phyloP scores from a whole-genome alignment of 2,329 filamentous ascomycete species.

The Penicillium nordicum region DNA sequence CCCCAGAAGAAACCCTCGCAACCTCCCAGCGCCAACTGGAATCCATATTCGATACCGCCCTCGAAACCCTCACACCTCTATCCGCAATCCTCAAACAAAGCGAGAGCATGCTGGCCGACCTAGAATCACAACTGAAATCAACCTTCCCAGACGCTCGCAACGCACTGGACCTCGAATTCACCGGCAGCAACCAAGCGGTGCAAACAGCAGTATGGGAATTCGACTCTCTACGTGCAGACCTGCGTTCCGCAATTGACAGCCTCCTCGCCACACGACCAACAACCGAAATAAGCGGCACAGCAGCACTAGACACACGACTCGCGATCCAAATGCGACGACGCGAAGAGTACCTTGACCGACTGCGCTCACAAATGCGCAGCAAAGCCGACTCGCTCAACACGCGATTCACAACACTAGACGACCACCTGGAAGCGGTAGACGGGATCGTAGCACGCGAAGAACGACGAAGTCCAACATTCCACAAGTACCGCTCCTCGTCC shows the following conservation, averaged over 20 bases:
- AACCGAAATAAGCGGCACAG: conserved; percentile 8
- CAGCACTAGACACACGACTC: conserved; percentile 28
- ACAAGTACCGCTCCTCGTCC: background rate
- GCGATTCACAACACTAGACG: conserved; percentile 33
- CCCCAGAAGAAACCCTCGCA: conserved; percentile 20
- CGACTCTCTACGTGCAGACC: conserved; percentile 35
- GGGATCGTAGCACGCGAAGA: conserved; percentile 28
- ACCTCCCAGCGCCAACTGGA: conserved; percentile 27
- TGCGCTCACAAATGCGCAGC: conserved; percentile 31
- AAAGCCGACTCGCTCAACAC: conserved; percentile 31
- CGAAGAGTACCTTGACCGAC: conserved; percentile 33
- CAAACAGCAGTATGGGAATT: conserved; percentile 34
- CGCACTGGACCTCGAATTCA: conserved; percentile 39
- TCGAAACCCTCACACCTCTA: conserved; percentile 29
- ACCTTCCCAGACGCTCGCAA: conserved; percentile 30
- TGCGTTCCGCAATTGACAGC: conserved; percentile 36
- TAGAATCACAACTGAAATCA: conserved; percentile 28
- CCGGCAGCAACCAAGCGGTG: conserved; percentile 32
- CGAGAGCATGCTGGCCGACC: conserved; percentile 28
- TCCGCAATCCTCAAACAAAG: conserved; percentile 28
- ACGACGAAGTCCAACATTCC: conserved; percentile 6
- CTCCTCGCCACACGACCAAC: conserved; percentile 26
- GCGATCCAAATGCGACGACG: conserved; percentile 31
- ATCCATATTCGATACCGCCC: conserved; percentile 28
- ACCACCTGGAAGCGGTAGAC: conserved; percentile 36